A percentile compares a stretch with the other conserved stretches of the same genome.
Evolutionary conservation across 108 stramenopile genomes (phyloP).

Genomic region (Fragilaria radians): DNA sequence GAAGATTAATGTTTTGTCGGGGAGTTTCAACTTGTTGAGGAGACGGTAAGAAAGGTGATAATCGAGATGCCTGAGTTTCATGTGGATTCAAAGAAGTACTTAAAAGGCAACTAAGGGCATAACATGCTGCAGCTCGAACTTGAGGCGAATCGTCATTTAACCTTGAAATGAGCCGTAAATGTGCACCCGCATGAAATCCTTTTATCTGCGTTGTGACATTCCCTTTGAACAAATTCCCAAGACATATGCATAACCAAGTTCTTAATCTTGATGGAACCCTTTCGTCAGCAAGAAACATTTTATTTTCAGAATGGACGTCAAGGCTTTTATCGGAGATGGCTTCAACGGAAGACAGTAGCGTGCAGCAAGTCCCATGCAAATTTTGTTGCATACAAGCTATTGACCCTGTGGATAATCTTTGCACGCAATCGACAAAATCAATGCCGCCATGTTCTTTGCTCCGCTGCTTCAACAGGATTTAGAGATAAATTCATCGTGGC

Average conservation of each 20-base stretch:
- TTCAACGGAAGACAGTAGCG: conserved; percentile 50
- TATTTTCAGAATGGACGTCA: conserved; percentile 6
- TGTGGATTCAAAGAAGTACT: conserved; percentile 18
- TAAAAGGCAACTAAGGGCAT: conserved; percentile 77
- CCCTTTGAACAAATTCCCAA: conserved; percentile 70
- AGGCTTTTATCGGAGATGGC: conserved; percentile 25
- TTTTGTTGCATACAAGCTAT: conserved; percentile 74
- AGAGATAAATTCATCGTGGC: conserved; percentile 6
- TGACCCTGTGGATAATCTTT: conserved; percentile 76
- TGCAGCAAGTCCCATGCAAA: conserved; percentile 56
- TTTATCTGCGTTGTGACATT: conserved; percentile 58
- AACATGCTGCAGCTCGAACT: conserved; percentile 83
- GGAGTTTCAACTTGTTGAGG: not conserved
- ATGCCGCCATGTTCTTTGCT: conserved; percentile 87
- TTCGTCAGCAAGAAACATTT: conserved; percentile 5
- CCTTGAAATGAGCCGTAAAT: conserved; percentile 51
- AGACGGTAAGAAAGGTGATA: not conserved
- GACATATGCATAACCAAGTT: conserved; percentile 81
- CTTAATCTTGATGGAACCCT: conserved; percentile 43
- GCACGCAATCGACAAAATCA: conserved; percentile 80
- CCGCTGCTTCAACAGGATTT: conserved; percentile 33
- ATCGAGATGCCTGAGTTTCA: conserved; percentile 5
- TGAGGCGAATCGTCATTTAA: conserved; percentile 51
- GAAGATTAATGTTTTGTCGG: conserved; percentile 8
- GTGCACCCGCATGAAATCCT: conserved; percentile 46